Evolutionary conservation across 2,329 filamentous ascomycete species (phyloP).

Genomic region (Ambrosiella beaveri): DNA sequence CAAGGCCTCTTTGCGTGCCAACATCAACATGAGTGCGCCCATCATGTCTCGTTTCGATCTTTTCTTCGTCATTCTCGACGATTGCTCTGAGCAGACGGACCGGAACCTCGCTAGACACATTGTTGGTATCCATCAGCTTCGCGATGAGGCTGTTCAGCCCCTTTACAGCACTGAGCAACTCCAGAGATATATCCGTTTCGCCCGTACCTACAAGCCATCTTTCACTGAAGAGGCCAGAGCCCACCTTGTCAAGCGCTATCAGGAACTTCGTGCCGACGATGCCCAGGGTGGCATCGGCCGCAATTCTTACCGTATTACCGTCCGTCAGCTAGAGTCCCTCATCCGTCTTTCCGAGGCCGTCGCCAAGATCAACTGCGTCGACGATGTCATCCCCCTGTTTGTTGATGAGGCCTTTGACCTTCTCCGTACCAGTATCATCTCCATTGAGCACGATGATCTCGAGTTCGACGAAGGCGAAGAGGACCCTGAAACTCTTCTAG

Average conservation of each 20-base stretch:
- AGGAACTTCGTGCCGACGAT: slow-evolving; percentile 84
- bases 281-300: slow-evolving; percentile 83
- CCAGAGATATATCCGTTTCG: slow-evolving; percentile 93
- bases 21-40: slow-evolving; percentile 96
- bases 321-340: slow-evolving; percentile 87
- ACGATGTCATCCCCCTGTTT: slow-evolving; percentile 69
- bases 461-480: slow-evolving; percentile 58
- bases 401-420: slow-evolving; percentile 86
- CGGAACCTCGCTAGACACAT: slow-evolving; percentile 88
- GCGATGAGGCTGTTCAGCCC: slow-evolving; percentile 78
- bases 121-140: slow-evolving; percentile 78
- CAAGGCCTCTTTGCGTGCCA: slow-evolving; percentile 79
- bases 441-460: slow-evolving; percentile 92
- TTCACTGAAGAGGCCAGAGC: slow-evolving; percentile 79
- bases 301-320: slow-evolving; percentile 94
- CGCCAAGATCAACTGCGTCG: slow-evolving; percentile 90
- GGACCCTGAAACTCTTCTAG: slow-evolving; percentile 16
- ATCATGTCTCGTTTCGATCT: slow-evolving; percentile 99
- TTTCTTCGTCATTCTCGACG: slow-evolving; percentile 94
- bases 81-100: slow-evolving; percentile 85
- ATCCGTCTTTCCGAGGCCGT: slow-evolving; percentile 96
- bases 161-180: slow-evolving; percentile 94
- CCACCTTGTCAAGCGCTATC: slow-evolving; percentile 80
- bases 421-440: slow-evolving; percentile 86
- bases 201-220: slow-evolving; percentile 80